These are phyloP conservation scores for Entomortierella beljakovae DNA, from an alignment of 192 early-diverging fungal genomes.

Conservation along the genomic window DNA sequence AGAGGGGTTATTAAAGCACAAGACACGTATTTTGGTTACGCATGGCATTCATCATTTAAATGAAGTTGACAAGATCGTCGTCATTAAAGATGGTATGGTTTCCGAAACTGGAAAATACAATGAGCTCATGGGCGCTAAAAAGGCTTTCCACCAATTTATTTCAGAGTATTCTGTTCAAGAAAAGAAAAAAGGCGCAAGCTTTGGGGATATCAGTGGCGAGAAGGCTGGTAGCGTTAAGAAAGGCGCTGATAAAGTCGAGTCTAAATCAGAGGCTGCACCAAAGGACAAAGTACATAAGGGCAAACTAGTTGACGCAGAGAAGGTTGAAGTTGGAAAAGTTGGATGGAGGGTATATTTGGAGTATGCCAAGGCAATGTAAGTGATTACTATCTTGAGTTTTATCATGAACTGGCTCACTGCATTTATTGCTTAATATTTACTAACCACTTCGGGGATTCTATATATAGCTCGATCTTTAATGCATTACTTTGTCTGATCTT, in stretches of 20 bases:
- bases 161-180: slow-evolving; percentile 71
- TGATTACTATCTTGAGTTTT: background rate
- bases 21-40: slow-evolving; percentile 85
- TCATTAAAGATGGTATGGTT: slow-evolving; percentile 79
- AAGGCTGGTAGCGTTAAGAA: background rate
- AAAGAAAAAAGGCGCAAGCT: slow-evolving; percentile 32
- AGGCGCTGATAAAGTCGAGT: no score
- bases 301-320: slow-evolving; percentile 80
- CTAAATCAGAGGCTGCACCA: slow-evolving; percentile 17
- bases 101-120: slow-evolving; percentile 74
- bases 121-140: slow-evolving; percentile 70
- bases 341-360: slow-evolving; percentile 78
- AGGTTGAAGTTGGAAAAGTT: slow-evolving; percentile 83
- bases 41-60: slow-evolving; percentile 83
- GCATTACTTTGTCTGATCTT: slow-evolving; percentile 22
- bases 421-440: background rate
- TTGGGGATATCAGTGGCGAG: slow-evolving; percentile 24
- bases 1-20: slow-evolving; percentile 80
- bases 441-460: background rate
- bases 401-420: background rate
- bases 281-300: slow-evolving; percentile 16
- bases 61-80: slow-evolving; percentile 71
- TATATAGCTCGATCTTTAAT: slow-evolving; percentile 16
- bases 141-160: slow-evolving; percentile 74
- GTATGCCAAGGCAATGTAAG: slow-evolving; percentile 81